Conservation (phyloP, 352 stramenopile species). For the Phytophthora nicotianae region DNA sequence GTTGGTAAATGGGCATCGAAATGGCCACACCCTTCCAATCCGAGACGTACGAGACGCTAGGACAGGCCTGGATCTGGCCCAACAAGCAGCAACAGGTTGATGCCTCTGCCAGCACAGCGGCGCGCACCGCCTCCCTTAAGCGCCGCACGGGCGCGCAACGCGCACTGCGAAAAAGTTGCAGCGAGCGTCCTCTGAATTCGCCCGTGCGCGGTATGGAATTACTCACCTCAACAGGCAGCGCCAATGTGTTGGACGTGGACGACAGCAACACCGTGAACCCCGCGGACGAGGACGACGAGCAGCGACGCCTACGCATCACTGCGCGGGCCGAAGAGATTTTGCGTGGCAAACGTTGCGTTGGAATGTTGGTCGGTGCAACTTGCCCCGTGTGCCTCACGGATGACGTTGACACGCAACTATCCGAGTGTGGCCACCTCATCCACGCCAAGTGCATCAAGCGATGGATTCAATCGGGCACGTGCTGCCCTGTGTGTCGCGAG, state of each 20-base stretch:
- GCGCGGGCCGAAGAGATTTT: slow-evolving; percentile 70
- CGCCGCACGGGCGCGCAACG: slow-evolving; percentile 36
- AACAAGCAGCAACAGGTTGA: slow-evolving; percentile 41
- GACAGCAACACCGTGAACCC: slow-evolving; percentile 18
- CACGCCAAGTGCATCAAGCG: slow-evolving; percentile 84
- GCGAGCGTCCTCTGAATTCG: slow-evolving; percentile 36
- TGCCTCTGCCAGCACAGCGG: slow-evolving; percentile 14
- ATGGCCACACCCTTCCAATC: slow-evolving; percentile 28
- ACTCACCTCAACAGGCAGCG: slow-evolving; percentile 25
- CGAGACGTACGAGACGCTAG: slow-evolving; percentile 47
- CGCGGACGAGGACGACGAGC: slow-evolving; percentile 30
- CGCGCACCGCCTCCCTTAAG: slow-evolving; percentile 34
- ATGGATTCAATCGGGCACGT: slow-evolving; percentile 68
- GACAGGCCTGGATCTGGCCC: slow-evolving; percentile 42
- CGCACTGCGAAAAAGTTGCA: slow-evolving; percentile 44
- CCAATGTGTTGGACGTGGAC: slow-evolving; percentile 42
- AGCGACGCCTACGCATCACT: slow-evolving; percentile 50
- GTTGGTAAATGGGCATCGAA: slow-evolving; percentile 27
- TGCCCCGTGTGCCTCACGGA: slow-evolving; percentile 75
- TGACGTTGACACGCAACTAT: slow-evolving; percentile 76
- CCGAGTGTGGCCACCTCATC: slow-evolving; percentile 65
- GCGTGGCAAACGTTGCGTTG: slow-evolving; percentile 61
- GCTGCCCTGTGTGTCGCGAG: slow-evolving; percentile 71
- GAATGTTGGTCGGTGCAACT: slow-evolving; percentile 65
- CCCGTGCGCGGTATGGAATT: slow-evolving; percentile 20